A percentile compares a stretch with the other conserved stretches of the same genome.
These are phyloP conservation scores for Fusarium sacchari DNA, from an alignment of 2,329 filamentous ascomycete species.

Conservation along the genomic window DNA sequence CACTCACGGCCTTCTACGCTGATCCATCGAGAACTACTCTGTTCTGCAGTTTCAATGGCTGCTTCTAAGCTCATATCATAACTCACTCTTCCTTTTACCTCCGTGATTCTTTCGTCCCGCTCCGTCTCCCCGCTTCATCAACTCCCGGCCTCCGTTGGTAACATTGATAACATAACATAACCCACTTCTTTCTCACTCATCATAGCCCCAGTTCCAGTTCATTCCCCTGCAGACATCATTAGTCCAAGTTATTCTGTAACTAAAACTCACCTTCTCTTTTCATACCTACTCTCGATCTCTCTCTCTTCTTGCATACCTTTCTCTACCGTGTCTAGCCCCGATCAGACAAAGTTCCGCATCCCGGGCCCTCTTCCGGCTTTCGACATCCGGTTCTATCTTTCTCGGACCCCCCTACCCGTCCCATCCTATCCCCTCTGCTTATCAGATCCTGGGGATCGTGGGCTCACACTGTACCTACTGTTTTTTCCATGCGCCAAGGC, in stretches of 20 bases:
- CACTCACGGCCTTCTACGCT: background rate
- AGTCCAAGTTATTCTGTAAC: constrained; percentile 23
- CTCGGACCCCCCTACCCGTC: constrained; percentile 18
- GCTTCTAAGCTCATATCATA: constrained; percentile 10
- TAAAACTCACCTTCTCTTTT: constrained; percentile 21
- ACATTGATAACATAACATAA: constrained; percentile 10
- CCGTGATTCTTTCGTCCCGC: constrained; percentile 8
- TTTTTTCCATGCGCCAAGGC: constrained; percentile 17
- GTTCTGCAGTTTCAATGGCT: constrained; percentile 4
- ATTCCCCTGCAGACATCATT: constrained; percentile 17
- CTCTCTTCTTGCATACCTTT: constrained; percentile 1
- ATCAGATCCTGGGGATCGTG: constrained; percentile 43
- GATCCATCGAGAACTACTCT: background rate
- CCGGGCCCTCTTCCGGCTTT: constrained; percentile 33
- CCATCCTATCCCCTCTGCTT: constrained; percentile 33
- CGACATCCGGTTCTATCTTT: constrained; percentile 39
- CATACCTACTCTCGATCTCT: background rate
- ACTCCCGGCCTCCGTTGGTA: constrained; percentile 18
- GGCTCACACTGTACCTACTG: constrained; percentile 27
- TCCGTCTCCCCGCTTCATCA: constrained; percentile 22
- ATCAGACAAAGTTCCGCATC: constrained; percentile 20
- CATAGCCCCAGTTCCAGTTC: constrained; percentile 21
- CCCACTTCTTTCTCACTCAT: constrained; percentile 31
- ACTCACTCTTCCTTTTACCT: background rate
- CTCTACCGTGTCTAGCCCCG: constrained; percentile 24